Conservation (phyloP, 176 grass and related monocot species). For the Pontederia paniculata region DNA sequence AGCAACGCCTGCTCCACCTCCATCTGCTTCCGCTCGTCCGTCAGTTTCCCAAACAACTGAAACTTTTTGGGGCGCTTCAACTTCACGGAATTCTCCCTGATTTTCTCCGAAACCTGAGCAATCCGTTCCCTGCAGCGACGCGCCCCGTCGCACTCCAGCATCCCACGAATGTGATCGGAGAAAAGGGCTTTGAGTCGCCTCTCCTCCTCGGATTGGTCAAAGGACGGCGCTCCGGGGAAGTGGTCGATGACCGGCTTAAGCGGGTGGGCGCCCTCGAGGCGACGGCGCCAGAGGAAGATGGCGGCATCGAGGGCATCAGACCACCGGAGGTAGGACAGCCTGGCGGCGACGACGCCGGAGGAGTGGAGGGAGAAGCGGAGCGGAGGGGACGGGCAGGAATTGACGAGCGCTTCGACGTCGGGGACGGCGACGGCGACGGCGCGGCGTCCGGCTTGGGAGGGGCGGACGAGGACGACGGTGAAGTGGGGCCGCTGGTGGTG, state of each 20-base stretch:
- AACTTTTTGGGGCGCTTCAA: conserved; percentile 11
- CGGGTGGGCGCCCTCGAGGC: conserved; percentile 55
- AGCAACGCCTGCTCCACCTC: conserved; percentile 37
- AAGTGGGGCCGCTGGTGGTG: conserved; percentile 13
- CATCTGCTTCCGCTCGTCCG: conserved; percentile 25
- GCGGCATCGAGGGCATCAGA: conserved; percentile 36
- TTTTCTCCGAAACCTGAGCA: conserved; percentile 13
- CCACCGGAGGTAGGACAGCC: conserved; percentile 29
- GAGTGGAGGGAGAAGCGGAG: conserved; percentile 19
- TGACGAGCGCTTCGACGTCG: conserved; percentile 42
- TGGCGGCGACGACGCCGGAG: conserved; percentile 26
- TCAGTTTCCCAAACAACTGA: conserved; percentile 22
- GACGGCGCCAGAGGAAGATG: conserved; percentile 47
- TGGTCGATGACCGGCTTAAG: conserved; percentile 23
- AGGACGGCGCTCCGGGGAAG: conserved; percentile 1
- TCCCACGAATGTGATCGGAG: conserved; percentile 27
- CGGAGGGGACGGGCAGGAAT: conserved; percentile 14
- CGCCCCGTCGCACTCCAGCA: conserved; percentile 31
- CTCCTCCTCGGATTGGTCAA: conserved; percentile 14
- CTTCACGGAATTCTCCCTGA: conserved; percentile 17
- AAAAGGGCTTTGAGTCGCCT: conserved; percentile 41
- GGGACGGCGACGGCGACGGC: conserved; percentile 11
- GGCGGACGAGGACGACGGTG: conserved; percentile 29
- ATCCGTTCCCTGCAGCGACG: conserved; percentile 21
- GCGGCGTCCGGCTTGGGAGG: neutral